Evolutionary conservation across 805 yeast species (phyloP).

Genomic region (Wickerhamomyces tratensis): DNA sequence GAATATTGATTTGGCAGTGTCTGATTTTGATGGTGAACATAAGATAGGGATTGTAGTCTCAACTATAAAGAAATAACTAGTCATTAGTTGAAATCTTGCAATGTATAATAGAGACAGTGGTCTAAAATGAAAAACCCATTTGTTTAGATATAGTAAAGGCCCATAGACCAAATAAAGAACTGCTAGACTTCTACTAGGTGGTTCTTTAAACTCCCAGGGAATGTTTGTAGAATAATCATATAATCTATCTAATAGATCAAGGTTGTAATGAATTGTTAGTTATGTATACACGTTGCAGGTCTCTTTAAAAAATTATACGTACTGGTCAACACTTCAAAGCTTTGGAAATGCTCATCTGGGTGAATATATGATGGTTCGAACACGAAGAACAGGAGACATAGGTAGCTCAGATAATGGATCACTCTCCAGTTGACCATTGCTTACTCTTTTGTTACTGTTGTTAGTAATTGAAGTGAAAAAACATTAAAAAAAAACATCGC

Average conservation of each 20-base stretch:
- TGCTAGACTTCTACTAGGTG: slow-evolving; percentile 62
- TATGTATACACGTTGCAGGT: too few species aligned
- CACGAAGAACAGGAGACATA: slow-evolving; percentile 38
- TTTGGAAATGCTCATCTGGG: slow-evolving; percentile 96
- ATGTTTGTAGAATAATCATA: slow-evolving; percentile 33
- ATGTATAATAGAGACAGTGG: slow-evolving; percentile 46
- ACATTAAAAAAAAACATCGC: too few species aligned
- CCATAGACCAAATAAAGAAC: slow-evolving; percentile 63
- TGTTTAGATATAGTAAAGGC: slow-evolving; percentile 41
- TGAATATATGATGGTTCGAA: slow-evolving; percentile 80
- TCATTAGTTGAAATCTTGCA: slow-evolving; percentile 37
- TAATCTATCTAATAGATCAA: slow-evolving; percentile 15
- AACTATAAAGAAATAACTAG: slow-evolving; percentile 25
- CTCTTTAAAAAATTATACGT: slow-evolving; percentile 7
- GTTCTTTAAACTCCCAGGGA: slow-evolving; percentile 77
- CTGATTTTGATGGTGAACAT: slow-evolving; percentile 34
- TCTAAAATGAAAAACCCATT: slow-evolving; percentile 19
- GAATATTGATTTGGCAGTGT: slow-evolving; percentile 28
- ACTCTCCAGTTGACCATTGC: neutral
- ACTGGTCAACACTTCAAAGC: slow-evolving; percentile 61
- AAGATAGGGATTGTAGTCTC: slow-evolving; percentile 36
- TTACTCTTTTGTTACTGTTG: too few species aligned
- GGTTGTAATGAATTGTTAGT: slow-evolving; percentile 1
- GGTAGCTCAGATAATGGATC: slow-evolving; percentile 14
- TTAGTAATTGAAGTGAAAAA: too few species aligned